These are phyloP conservation scores for Heteromeles arbutifolia DNA, from an alignment of 306 rosid species.

Conservation along the genomic window DNA sequence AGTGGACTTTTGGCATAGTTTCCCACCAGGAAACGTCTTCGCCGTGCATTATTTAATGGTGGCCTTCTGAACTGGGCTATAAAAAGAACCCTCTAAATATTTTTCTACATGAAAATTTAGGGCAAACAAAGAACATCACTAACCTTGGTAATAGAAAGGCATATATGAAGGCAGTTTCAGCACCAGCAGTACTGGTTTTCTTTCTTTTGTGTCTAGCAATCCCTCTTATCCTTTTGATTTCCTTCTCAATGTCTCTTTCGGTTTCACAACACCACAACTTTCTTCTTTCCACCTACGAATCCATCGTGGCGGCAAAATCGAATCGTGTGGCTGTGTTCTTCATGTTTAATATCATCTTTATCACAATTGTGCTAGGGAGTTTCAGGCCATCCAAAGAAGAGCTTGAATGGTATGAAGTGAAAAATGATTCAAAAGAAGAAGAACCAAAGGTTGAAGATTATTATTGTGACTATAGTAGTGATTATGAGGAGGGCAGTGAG, in stretches of 20 bases:
- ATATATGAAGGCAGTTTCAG: constrained; percentile 3
- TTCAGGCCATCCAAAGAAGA: constrained; percentile 2
- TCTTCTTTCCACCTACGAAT: constrained; percentile 13
- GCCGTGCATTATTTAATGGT: background rate
- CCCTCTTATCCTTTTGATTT: background rate
- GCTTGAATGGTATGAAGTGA: background rate
- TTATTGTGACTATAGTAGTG: background rate
- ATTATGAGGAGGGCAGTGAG: background rate
- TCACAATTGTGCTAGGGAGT: constrained; percentile 14
- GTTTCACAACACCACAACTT: constrained; percentile 9
- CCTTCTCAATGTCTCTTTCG: background rate
- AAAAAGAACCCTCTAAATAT: background rate
- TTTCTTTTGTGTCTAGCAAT: background rate
- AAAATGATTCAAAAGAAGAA: background rate
- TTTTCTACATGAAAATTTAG: background rate
- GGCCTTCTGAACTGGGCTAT: background rate
- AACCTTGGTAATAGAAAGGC: background rate
- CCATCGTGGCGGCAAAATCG: constrained; percentile 3
- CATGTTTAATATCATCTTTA: constrained; percentile 11
- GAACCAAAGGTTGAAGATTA: background rate
- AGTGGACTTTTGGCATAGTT: constrained; percentile 3
- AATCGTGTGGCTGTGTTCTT: constrained; percentile 13
- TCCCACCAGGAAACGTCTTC: background rate
- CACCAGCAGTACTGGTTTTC: background rate
- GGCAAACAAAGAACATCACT: background rate